Percentiles rank a stretch among this genome's conserved stretches.
These are phyloP conservation scores for Neoscytalidium dimidiatum DNA, from an alignment of 2,329 filamentous ascomycete species.

Conservation along the genomic window DNA sequence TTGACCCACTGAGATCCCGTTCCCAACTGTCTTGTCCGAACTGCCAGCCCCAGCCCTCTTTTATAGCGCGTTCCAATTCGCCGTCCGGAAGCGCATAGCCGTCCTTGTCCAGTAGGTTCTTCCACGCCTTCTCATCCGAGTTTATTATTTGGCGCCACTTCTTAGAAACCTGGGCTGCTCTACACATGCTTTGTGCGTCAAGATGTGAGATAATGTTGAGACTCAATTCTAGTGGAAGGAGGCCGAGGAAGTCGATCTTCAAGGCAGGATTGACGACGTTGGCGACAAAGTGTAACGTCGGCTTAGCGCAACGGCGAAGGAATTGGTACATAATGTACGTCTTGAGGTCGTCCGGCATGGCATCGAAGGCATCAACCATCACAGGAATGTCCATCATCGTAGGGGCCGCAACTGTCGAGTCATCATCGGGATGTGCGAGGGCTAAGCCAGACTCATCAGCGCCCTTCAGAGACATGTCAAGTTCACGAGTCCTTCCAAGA, in stretches of 20 bases:
- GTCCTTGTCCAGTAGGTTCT: slow-evolving; percentile 82
- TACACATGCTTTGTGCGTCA: slow-evolving; percentile 81
- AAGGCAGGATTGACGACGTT: slow-evolving; percentile 90
- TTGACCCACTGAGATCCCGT: slow-evolving; percentile 70
- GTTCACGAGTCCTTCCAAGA: neutral
- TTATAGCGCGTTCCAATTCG: slow-evolving; percentile 82
- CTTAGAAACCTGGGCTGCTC: slow-evolving; percentile 89
- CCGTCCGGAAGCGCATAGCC: slow-evolving; percentile 77
- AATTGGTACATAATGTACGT: slow-evolving; percentile 97
- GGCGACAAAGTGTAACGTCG: slow-evolving; percentile 85
- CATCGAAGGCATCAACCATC: slow-evolving; percentile 87
- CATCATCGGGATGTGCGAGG: slow-evolving; percentile 19
- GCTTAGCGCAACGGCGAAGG: slow-evolving; percentile 80
- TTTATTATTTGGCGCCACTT: slow-evolving; percentile 91
- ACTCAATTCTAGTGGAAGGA: slow-evolving; percentile 82
- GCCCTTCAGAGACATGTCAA: neutral
- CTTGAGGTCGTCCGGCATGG: slow-evolving; percentile 88
- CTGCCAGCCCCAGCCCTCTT: slow-evolving; percentile 97
- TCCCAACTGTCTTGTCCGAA: slow-evolving; percentile 78
- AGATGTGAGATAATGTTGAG: slow-evolving; percentile 87
- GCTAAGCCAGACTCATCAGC: neutral
- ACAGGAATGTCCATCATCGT: slow-evolving; percentile 74
- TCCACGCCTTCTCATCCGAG: slow-evolving; percentile 94
- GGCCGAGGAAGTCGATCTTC: slow-evolving; percentile 88
- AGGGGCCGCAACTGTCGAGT: slow-evolving; percentile 40